Conservation (phyloP, 176 grass and related monocot species). For the Oryza coarctata region DNA sequence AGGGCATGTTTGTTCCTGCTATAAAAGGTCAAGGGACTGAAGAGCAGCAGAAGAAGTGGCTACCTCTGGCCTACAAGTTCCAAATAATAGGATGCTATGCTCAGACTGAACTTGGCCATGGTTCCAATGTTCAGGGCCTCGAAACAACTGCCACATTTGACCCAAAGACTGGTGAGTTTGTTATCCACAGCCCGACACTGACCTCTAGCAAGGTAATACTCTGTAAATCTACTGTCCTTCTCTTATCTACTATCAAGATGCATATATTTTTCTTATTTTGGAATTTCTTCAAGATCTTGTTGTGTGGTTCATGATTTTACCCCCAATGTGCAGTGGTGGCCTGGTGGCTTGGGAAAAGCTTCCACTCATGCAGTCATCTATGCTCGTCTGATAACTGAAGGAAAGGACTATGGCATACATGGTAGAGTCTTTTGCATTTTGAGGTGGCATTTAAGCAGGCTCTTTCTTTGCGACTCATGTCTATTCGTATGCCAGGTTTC, state of each 20-base stretch:
- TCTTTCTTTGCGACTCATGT: conserved; percentile 19
- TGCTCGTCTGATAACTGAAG: conserved; percentile 82
- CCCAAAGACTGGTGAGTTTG: conserved; percentile 80
- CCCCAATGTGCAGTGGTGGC: conserved; percentile 85
- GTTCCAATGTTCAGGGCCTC: conserved; percentile 97
- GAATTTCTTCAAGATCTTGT: neutral
- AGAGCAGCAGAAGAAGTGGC: conserved; percentile 94
- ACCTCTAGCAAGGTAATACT: conserved; percentile 90
- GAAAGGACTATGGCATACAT: conserved; percentile 92
- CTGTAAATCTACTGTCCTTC: neutral
- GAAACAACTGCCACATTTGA: conserved; percentile 98
- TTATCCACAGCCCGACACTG: conserved; percentile 93
- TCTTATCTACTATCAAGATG: conserved; percentile 6
- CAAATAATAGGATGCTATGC: conserved; percentile 99
- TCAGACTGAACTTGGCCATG: conserved; percentile 97
- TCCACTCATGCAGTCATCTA: conserved; percentile 96
- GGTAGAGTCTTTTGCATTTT: conserved; percentile 53
- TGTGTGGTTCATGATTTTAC: conserved; percentile 1
- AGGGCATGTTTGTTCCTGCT: conserved; percentile 99
- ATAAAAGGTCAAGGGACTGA: conserved; percentile 97
- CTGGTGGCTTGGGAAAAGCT: conserved; percentile 92
- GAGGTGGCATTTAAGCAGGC: neutral
- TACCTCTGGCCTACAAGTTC: conserved; percentile 81
- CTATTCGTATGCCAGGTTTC: conserved; percentile 59
- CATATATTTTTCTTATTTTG: neutral